Base-by-base conservation (phyloP, 202 grass and related monocot genomes). In the Bolboschoenoplectus hybrid region DNA sequence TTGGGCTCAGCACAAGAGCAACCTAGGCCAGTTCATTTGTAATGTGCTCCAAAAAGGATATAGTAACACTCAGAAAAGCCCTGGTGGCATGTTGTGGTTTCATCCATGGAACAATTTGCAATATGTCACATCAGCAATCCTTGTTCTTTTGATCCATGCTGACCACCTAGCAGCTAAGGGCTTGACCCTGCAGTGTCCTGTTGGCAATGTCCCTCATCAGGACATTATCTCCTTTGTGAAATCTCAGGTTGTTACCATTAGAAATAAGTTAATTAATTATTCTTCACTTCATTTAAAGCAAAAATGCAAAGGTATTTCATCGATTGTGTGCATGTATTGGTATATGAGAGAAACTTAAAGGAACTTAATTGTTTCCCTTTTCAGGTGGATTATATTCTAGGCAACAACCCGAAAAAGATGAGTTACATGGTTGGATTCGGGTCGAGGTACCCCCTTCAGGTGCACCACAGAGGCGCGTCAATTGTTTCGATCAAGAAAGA, bases 151-250 rank as follows among this genome's bases (percentile, higher is more conserved):
- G 9, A 86, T 91, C 82, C 91, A 97, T 81, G 83, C 91, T 0
- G 91, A 90, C 72, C 10, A 84, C 1, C 62, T 97, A 5, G 71
- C 7, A 63, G 85, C 89, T 0, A 80, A 80, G 1, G 86, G 52
- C 2, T 49, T 16, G 5, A 6, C 39, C 6, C 72, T 93, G 55
- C 87, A 78, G 55, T 93, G 94, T 83, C 87, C 88, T 13, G 68
- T 85, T 0, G 85, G 85, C 12, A 92, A 32, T 44, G 91, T 90
- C 72, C 89, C 91, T 58, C 36, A 85, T 10, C 61, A 74, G 12
- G 86, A 97, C 47, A 97, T 97, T 67, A 84, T 69, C 14, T 85
- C 91, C 16, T 97, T 97, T 50, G 88, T 90, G 1, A 44, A 84
- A 46, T 91, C 88, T 58, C 93, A 93, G 91, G 90, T 91, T 82